These are phyloP conservation scores for Pythium phragmiticola DNA, from an alignment of 352 stramenopile species.

Conservation along the genomic window DNA sequence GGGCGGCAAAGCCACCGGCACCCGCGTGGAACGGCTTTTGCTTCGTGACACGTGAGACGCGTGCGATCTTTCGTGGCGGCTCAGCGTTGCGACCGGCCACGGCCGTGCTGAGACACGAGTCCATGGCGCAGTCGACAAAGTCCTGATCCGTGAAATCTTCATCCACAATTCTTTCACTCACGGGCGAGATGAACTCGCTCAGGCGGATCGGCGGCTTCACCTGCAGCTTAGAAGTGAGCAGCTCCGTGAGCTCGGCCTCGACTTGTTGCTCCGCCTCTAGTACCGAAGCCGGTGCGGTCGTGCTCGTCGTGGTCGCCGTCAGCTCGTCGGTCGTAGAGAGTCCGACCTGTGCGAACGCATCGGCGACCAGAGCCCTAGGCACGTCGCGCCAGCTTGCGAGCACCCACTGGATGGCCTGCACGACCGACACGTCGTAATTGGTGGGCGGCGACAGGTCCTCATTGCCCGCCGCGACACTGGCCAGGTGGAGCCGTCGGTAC, in stretches of 20 bases:
- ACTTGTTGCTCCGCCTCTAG: constrained; percentile 43
- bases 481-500: constrained; percentile 52
- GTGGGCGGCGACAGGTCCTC: constrained; percentile 7
- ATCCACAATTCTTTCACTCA: constrained; percentile 45
- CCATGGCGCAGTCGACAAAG: constrained; percentile 61
- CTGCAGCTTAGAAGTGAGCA: constrained; percentile 49
- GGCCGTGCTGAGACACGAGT: constrained; percentile 38
- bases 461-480: constrained; percentile 41
- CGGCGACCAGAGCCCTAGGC: constrained; percentile 45
- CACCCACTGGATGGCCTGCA: constrained; percentile 66
- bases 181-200: constrained; percentile 50
- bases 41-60: constrained; percentile 16
- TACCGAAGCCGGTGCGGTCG: neutral
- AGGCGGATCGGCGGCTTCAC: constrained; percentile 43
- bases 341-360: constrained; percentile 43
- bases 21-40: constrained; percentile 2
- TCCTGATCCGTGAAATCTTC: constrained; percentile 63
- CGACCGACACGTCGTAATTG: constrained; percentile 42
- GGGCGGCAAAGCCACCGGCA: constrained; percentile 2
- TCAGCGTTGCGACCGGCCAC: constrained; percentile 36
- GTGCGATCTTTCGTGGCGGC: constrained; percentile 26
- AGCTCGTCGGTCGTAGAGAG: constrained; percentile 23
- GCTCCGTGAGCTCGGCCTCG: constrained; percentile 49
- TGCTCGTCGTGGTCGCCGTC: constrained; percentile 13
- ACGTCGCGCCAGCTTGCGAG: constrained; percentile 53